Conservation (phyloP, 208 protist genomes). For the Leishmania tropica region DNA sequence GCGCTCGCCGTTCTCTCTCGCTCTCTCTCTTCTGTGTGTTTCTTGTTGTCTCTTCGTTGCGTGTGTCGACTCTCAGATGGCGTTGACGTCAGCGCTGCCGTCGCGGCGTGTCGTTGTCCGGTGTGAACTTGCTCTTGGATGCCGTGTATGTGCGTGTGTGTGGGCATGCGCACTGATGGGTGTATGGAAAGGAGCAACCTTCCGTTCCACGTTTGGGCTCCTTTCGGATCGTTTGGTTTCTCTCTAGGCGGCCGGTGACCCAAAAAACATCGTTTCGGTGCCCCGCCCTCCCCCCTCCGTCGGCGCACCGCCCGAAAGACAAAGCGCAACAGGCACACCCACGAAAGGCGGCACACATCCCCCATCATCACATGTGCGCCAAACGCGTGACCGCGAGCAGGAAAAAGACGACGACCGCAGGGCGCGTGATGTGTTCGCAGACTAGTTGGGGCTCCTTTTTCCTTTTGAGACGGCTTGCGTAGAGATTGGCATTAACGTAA, state of each 20-base stretch:
- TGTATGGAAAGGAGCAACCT: background rate
- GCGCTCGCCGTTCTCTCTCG: background rate
- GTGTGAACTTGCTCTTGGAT: background rate
- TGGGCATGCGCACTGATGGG: background rate
- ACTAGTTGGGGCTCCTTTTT: background rate
- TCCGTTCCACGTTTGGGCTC: background rate
- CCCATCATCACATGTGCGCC: background rate
- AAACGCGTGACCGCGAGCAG: background rate
- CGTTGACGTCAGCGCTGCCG: background rate
- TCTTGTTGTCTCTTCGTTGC: background rate
- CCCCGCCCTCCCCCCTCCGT: background rate
- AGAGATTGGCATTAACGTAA: background rate
- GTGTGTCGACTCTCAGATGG: background rate
- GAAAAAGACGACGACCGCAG: background rate
- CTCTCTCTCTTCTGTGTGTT: constrained; percentile 1
- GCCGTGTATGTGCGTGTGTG: background rate
- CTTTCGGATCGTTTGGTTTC: background rate
- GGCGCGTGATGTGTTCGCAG: background rate
- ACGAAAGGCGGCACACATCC: too few species aligned
- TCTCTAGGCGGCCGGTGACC: background rate
- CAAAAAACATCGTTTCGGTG: background rate
- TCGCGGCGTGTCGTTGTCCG: background rate
- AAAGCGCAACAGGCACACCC: background rate
- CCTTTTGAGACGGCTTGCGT: background rate
- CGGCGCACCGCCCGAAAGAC: background rate